These are phyloP conservation scores for Exsudoporus frostii DNA, from an alignment of 768 basidiomycete species.

Conservation along the genomic window DNA sequence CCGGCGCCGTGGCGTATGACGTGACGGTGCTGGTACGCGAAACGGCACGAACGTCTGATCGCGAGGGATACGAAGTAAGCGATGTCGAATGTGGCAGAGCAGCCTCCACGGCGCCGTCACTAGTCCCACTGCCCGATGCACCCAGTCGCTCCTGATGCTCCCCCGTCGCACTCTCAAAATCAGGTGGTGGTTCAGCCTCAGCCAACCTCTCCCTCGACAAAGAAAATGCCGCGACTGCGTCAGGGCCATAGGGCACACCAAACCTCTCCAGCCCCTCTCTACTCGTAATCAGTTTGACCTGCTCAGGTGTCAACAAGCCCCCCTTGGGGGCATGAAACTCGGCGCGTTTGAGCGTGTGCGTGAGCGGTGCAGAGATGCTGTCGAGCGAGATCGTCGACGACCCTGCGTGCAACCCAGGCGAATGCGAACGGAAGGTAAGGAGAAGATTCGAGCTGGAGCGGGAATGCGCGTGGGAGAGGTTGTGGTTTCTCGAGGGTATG, in stretches of 20 bases:
- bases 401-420: conserved; percentile 38
- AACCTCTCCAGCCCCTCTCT: conserved; percentile 65
- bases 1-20: conserved; percentile 14
- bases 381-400: conserved; percentile 70
- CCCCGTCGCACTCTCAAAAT: conserved; percentile 39
- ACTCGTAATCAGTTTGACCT: conserved; percentile 66
- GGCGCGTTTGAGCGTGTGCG: conserved; percentile 68
- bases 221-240: conserved; percentile 60
- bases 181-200: conserved; percentile 42
- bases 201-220: conserved; percentile 42
- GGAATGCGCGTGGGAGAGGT: conserved; percentile 35
- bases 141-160: background rate
- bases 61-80: background rate
- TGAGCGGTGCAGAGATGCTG: conserved; percentile 73
- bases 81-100: background rate
- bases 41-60: background rate
- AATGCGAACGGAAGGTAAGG: conserved; percentile 43
- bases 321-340: conserved; percentile 59
- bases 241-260: conserved; percentile 72
- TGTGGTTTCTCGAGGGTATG: conserved; percentile 28
- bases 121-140: background rate
- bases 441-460: conserved; percentile 33
- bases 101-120: background rate
- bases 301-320: conserved; percentile 44
- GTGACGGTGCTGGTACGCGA: conserved; percentile 15